phyloP scores from a whole-genome alignment of 495 filamentous ascomycete species.

The Halenospora varia region DNA sequence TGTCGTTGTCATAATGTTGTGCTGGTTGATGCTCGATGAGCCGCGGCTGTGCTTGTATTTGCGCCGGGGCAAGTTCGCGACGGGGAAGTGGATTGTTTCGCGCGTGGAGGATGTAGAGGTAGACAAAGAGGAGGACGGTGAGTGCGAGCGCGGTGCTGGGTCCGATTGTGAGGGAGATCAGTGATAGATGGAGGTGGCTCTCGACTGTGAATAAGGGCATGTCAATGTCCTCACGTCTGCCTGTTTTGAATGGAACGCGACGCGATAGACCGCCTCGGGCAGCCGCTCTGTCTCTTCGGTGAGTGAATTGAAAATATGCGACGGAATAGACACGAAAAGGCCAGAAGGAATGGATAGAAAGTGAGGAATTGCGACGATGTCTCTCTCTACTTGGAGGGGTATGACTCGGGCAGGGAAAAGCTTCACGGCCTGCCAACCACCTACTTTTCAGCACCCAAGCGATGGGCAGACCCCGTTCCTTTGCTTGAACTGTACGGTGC shows the following conservation, averaged over 20 bases:
- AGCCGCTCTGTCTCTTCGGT: neutral
- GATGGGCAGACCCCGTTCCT: neutral
- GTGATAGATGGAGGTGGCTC: slow-evolving; percentile 45
- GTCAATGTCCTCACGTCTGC: slow-evolving; percentile 21
- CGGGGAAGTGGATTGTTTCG: slow-evolving; percentile 18
- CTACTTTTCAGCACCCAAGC: neutral
- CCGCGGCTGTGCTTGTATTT: neutral
- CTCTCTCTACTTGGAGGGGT: neutral
- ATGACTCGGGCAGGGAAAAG: neutral
- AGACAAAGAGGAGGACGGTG: slow-evolving; percentile 45
- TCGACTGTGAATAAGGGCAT: slow-evolving; percentile 42
- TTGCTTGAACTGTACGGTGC: neutral
- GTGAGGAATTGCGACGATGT: neutral
- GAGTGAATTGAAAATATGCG: neutral
- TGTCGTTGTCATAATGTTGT: slow-evolving; percentile 15
- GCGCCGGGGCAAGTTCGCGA: neutral
- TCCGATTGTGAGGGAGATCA: slow-evolving; percentile 48
- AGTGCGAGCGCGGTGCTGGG: slow-evolving; percentile 50
- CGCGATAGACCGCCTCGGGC: neutral
- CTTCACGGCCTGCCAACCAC: neutral
- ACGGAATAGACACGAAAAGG: neutral
- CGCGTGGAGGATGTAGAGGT: slow-evolving; percentile 44
- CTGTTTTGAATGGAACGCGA: neutral
- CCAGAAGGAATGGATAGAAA: neutral
- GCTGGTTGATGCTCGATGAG: neutral